These are phyloP conservation scores for Fusarium citri DNA, from an alignment of 2,329 filamentous ascomycete species.

Conservation along the genomic window DNA sequence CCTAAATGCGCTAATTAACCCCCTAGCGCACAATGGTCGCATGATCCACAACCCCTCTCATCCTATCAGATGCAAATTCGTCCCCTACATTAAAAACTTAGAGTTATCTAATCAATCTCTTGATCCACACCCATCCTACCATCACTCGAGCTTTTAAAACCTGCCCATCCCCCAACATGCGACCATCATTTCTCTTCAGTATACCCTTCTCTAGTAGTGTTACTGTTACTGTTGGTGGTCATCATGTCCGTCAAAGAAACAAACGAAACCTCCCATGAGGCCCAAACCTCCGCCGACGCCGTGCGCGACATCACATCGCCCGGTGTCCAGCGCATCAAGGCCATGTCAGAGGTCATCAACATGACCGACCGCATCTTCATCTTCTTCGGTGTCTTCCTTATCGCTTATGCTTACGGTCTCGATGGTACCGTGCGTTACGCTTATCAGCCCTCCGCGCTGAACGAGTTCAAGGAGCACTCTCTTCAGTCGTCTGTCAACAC, in stretches of 20 bases:
- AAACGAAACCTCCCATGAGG: slow-evolving; percentile 15
- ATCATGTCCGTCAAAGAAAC: slow-evolving; percentile 28
- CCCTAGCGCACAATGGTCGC: slow-evolving; percentile 3
- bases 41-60: background rate
- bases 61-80: background rate
- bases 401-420: slow-evolving; percentile 73
- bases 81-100: slow-evolving; percentile 13
- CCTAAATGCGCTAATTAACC: slow-evolving; percentile 9
- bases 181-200: background rate
- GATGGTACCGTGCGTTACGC: slow-evolving; percentile 67
- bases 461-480: slow-evolving; percentile 63
- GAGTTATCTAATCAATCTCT: slow-evolving; percentile 40
- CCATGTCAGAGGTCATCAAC: slow-evolving; percentile 64
- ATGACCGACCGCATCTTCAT: slow-evolving; percentile 64
- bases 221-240: background rate
- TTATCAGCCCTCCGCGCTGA: slow-evolving; percentile 68
- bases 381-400: slow-evolving; percentile 70
- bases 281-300: slow-evolving; percentile 39
- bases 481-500: slow-evolving; percentile 69
- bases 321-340: slow-evolving; percentile 71
- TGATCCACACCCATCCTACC: background rate
- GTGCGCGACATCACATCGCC: slow-evolving; percentile 55
- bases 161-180: background rate
- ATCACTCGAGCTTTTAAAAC: slow-evolving; percentile 1
- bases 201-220: background rate